Evolutionary conservation across 2,329 filamentous ascomycete species (phyloP).

Genomic region (Fulvia fulva): DNA sequence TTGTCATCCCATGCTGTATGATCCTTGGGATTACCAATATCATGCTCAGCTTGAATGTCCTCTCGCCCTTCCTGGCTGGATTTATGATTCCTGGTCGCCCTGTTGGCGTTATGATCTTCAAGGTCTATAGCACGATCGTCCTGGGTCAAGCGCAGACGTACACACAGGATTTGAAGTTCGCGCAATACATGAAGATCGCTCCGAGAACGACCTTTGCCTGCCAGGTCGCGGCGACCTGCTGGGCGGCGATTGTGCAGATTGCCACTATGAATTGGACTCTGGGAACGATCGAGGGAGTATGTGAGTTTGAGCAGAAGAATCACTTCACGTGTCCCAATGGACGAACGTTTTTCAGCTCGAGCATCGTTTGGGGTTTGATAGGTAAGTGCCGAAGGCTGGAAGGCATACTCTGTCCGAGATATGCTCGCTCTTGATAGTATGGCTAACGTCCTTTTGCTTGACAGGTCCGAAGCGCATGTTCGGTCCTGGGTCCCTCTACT

Average conservation of each 20-base stretch:
- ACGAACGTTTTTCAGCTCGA: conserved; percentile 84
- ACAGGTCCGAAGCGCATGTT: conserved; percentile 79
- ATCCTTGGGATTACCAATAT: conserved; percentile 84
- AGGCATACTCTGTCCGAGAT: too few relatives aligned
- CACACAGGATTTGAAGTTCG: conserved; percentile 79
- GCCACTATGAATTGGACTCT: conserved; percentile 90
- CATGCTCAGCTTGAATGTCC: conserved; percentile 21
- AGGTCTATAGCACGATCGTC: conserved; percentile 71
- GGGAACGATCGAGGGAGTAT: conserved; percentile 68
- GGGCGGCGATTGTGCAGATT: conserved; percentile 78
- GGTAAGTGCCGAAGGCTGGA: too few relatives aligned
- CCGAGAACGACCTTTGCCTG: conserved; percentile 74
- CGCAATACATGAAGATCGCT: conserved; percentile 80
- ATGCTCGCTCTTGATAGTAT: too few relatives aligned
- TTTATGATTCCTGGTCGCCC: conserved; percentile 77
- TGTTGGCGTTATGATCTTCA: conserved; percentile 90
- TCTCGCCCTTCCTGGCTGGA: conserved; percentile 48
- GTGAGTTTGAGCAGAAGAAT: conserved; percentile 74
- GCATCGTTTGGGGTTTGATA: conserved; percentile 81
- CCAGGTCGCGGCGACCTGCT: conserved; percentile 69
- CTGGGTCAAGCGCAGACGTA: conserved; percentile 75
- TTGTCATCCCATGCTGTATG: conserved; percentile 87
- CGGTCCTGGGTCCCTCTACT: conserved; percentile 69
- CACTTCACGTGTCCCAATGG: conserved; percentile 86
- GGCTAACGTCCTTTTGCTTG: too few relatives aligned